Percentiles rank a stretch among this genome's conserved stretches.
phyloP scores from a whole-genome alignment of 345 rosid genomes.

The Acer yangbiense region DNA sequence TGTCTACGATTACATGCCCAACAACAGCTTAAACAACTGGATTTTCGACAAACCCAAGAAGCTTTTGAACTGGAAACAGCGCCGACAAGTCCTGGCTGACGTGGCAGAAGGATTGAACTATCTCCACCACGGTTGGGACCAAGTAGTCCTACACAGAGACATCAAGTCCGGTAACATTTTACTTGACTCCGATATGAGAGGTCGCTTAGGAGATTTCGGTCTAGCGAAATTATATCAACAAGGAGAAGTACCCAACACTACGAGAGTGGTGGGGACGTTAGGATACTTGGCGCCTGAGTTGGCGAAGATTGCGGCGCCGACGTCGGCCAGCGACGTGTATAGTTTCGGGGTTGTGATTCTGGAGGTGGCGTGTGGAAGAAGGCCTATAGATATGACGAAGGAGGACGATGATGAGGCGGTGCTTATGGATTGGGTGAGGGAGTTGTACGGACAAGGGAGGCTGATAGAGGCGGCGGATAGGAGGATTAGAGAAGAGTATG shows the following conservation, averaged over 20 bases:
- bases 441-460: conserved; percentile 50
- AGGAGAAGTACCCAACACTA: conserved; percentile 75
- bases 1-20: conserved; percentile 89
- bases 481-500: conserved; percentile 51
- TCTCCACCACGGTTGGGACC: conserved; percentile 92
- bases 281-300: conserved; percentile 91
- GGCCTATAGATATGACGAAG: conserved; percentile 55
- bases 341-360: conserved; percentile 87
- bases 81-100: conserved; percentile 63
- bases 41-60: conserved; percentile 61
- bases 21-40: conserved; percentile 74
- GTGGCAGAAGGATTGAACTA: conserved; percentile 83
- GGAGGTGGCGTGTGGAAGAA: conserved; percentile 79
- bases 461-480: conserved; percentile 59
- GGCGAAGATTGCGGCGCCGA: conserved; percentile 54
- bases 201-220: conserved; percentile 85
- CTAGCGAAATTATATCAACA: conserved; percentile 75
- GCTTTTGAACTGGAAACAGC: conserved; percentile 57
- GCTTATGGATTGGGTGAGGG: conserved; percentile 75
- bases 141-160: conserved; percentile 83
- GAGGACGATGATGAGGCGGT: conserved; percentile 64
- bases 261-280: conserved; percentile 84
- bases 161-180: conserved; percentile 83
- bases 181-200: conserved; percentile 80
- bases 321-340: conserved; percentile 74